Conservation (phyloP, 1,284 basidiomycete species). For the Sporisorium exsertum region DNA sequence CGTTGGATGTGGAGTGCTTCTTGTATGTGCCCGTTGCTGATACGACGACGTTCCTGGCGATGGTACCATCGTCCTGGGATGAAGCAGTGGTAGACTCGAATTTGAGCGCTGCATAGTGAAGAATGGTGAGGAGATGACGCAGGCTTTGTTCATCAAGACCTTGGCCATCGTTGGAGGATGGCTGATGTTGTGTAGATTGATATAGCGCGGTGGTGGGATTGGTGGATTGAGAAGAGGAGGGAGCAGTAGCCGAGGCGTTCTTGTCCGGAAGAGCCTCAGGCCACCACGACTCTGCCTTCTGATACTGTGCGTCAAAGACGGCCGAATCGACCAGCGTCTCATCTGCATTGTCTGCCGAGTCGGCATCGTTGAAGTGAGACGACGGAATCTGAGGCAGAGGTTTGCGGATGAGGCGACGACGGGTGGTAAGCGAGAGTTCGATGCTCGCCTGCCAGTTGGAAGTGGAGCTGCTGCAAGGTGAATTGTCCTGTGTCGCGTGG, state of each 20-base stretch:
- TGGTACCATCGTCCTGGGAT: conserved; percentile 15
- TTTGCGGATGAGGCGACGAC: conserved; percentile 59
- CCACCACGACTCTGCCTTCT: conserved; percentile 49
- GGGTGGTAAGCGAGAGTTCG: conserved; percentile 56
- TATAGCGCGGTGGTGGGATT: not conserved
- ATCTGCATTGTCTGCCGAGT: not conserved
- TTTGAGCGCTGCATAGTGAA: conserved; percentile 44
- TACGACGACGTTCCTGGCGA: conserved; percentile 25
- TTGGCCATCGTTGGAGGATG: conserved; percentile 6
- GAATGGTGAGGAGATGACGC: conserved; percentile 40
- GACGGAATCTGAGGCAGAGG: conserved; percentile 56
- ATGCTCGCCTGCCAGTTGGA: conserved; percentile 55
- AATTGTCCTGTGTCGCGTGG: conserved; percentile 8
- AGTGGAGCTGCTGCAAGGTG: conserved; percentile 19
- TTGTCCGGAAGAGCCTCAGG: conserved; percentile 34
- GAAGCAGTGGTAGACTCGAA: not conserved
- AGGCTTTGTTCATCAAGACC: conserved; percentile 51
- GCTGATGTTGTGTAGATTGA: not conserved
- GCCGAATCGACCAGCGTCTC: conserved; percentile 15
- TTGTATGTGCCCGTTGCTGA: conserved; percentile 44
- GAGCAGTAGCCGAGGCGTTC: not conserved
- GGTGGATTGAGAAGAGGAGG: conserved; percentile 1
- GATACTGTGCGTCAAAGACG: conserved; percentile 26
- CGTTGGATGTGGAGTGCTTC: conserved; percentile 10
- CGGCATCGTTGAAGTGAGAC: not conserved